Percentiles rank a stretch among this genome's conserved stretches.
phyloP scores from a whole-genome alignment of 108 stramenopile genomes.

The Pseudonitzschia delicatissima region DNA sequence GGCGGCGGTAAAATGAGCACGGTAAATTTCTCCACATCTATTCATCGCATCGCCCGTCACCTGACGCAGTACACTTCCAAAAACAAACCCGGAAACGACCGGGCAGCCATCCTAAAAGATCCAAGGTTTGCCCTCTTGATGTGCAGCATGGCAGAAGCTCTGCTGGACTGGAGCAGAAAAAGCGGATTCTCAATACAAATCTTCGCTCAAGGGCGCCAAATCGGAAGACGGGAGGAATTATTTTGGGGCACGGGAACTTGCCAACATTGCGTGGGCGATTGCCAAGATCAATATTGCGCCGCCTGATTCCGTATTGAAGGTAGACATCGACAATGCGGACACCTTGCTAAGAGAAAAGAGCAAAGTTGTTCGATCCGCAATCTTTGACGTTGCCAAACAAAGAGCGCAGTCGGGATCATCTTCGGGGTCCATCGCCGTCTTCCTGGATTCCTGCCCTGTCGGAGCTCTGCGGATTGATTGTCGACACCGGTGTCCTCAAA shows the following conservation, averaged over 20 bases:
- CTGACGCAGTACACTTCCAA: slow-evolving; percentile 25
- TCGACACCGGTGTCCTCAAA: slow-evolving; percentile 58
- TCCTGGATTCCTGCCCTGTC: slow-evolving; percentile 73
- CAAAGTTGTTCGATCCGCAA: slow-evolving; percentile 16
- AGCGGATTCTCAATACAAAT: slow-evolving; percentile 3
- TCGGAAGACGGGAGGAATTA: not conserved
- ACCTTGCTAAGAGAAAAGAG: slow-evolving; percentile 2
- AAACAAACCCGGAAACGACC: slow-evolving; percentile 29
- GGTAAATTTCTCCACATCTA: slow-evolving; percentile 74
- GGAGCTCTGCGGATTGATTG: slow-evolving; percentile 49
- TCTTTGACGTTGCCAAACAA: slow-evolving; percentile 22
- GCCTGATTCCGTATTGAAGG: slow-evolving; percentile 43
- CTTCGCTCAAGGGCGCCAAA: slow-evolving; percentile 7
- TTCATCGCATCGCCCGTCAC: slow-evolving; percentile 69
- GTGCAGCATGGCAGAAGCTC: slow-evolving; percentile 63
- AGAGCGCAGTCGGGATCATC: slow-evolving; percentile 36
- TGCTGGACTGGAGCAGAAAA: slow-evolving; percentile 26
- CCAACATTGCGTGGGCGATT: slow-evolving; percentile 80
- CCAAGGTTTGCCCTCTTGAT: slow-evolving; percentile 77
- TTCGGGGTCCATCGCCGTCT: slow-evolving; percentile 12
- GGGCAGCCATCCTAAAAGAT: slow-evolving; percentile 55
- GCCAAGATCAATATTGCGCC: slow-evolving; percentile 73
- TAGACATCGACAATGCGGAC: slow-evolving; percentile 28
- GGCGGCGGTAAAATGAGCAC: slow-evolving; percentile 60
- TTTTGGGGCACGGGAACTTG: slow-evolving; percentile 63